Percentiles rank a stretch among this genome's conserved stretches.
Evolutionary conservation across 2,329 filamentous ascomycete genomes (phyloP).

Genomic region (Coleophoma crateriformis): DNA sequence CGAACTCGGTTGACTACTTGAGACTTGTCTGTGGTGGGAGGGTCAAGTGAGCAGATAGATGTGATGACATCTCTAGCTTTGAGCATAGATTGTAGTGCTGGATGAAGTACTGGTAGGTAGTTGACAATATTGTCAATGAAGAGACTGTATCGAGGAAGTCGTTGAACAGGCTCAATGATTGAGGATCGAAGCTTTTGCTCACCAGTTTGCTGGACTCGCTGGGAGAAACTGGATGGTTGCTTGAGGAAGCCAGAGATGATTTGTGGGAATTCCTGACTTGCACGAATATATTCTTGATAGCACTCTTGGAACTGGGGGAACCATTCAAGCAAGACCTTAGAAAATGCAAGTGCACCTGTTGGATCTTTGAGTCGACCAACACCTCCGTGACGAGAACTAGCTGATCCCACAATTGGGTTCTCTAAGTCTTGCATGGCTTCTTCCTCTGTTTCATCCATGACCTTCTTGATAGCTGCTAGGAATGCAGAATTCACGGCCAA

Average conservation of each 20-base stretch:
- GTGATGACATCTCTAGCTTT: conserved; percentile 91
- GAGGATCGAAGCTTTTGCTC: conserved; percentile 88
- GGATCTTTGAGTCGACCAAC: conserved; percentile 56
- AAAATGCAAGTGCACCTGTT: conserved; percentile 72
- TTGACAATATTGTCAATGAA: conserved; percentile 94
- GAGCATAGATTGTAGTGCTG: conserved; percentile 75
- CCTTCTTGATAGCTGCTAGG: conserved; percentile 65
- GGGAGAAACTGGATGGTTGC: conserved; percentile 75
- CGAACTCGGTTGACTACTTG: conserved; percentile 70
- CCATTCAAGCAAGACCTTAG: conserved; percentile 80
- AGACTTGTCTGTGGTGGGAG: conserved; percentile 63
- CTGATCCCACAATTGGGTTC: conserved; percentile 41
- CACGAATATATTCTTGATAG: conserved; percentile 89
- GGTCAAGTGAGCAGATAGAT: conserved; percentile 92
- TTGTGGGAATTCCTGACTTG: conserved; percentile 81
- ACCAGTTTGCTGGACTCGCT: conserved; percentile 73
- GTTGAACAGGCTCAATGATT: conserved; percentile 92
- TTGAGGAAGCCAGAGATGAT: conserved; percentile 76
- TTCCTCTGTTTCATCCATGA: conserved; percentile 80
- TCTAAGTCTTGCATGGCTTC: conserved; percentile 75
- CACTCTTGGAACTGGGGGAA: conserved; percentile 88
- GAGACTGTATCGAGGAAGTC: conserved; percentile 88
- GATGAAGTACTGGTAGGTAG: conserved; percentile 79
- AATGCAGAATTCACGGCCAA: conserved; percentile 78
- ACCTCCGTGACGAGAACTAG: conserved; percentile 37